Conservation (phyloP, 1,284 basidiomycete genomes). For the Cronartium quercuum region DNA sequence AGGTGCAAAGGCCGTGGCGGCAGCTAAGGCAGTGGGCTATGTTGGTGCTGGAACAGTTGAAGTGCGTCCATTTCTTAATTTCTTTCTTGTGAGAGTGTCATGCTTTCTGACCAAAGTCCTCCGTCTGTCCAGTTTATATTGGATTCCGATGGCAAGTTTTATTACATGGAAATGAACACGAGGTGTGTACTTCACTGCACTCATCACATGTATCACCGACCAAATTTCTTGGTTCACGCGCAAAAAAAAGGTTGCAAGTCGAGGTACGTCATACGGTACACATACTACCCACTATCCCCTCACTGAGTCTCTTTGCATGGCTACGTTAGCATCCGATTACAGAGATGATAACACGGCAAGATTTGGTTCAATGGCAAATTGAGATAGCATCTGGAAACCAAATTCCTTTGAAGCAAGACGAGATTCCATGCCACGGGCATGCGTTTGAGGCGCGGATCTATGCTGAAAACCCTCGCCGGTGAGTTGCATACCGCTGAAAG, state of each 20-base stretch:
- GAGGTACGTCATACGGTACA: constrained; percentile 53
- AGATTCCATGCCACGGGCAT: constrained; percentile 78
- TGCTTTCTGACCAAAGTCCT: not conserved
- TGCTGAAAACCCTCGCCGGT: constrained; percentile 83
- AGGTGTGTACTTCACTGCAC: constrained; percentile 49
- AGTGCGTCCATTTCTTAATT: constrained; percentile 12
- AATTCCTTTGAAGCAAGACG: constrained; percentile 67
- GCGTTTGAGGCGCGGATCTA: constrained; percentile 96
- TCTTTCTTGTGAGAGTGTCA: not conserved
- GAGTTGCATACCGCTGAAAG: constrained; percentile 40
- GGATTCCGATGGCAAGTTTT: constrained; percentile 75
- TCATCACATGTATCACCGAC: not conserved
- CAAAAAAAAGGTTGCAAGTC: constrained; percentile 51
- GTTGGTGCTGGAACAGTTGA: constrained; percentile 83
- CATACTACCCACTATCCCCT: not conserved
- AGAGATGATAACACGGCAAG: constrained; percentile 86
- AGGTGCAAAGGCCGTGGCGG: constrained; percentile 78
- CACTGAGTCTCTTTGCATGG: not conserved
- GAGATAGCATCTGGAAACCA: constrained; percentile 82
- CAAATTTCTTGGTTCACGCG: not conserved
- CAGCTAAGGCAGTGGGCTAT: constrained; percentile 82
- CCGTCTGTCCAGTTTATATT: constrained; percentile 66
- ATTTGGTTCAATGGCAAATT: constrained; percentile 90
- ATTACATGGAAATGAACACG: constrained; percentile 93
- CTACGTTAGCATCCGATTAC: constrained; percentile 69